Evolutionary conservation across 1,139 yeast species (phyloP).

Genomic region (Casaregolazyma suthepensis): DNA sequence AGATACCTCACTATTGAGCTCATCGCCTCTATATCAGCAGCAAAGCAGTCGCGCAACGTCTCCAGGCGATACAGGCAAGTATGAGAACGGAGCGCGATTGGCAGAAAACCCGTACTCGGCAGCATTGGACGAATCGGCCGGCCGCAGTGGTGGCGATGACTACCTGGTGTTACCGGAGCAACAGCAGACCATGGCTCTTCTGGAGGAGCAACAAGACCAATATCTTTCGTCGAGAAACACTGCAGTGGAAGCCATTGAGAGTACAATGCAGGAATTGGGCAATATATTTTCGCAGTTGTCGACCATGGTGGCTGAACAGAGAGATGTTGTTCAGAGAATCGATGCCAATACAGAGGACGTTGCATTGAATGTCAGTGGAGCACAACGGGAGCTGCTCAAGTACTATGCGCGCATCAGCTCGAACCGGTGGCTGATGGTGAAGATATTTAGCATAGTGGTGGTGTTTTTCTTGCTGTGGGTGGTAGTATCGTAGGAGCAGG

Average conservation of each 20-base stretch:
- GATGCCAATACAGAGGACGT: constrained; percentile 95
- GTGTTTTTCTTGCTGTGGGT: constrained; percentile 27
- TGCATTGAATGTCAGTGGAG: constrained; percentile 80
- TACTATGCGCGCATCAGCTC: constrained; percentile 84
- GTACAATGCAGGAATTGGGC: constrained; percentile 95
- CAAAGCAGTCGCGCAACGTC: constrained; percentile 6
- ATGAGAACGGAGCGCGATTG: constrained; percentile 12
- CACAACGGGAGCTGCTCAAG: constrained; percentile 87
- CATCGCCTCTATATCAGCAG: constrained; percentile 11
- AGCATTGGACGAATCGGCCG: constrained; percentile 13
- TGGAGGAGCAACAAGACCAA: constrained; percentile 61
- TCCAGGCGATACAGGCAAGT: constrained; percentile 10
- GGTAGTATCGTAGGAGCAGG: constrained; percentile 4
- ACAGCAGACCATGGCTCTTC: constrained; percentile 57
- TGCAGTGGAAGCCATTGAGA: constrained; percentile 94
- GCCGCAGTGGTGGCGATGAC: constrained; percentile 15
- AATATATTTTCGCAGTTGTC: constrained; percentile 91
- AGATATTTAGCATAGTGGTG: constrained; percentile 81
- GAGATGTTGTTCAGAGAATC: constrained; percentile 90
- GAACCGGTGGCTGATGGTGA: constrained; percentile 87
- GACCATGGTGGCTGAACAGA: constrained; percentile 96
- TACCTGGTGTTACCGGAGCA: constrained; percentile 60
- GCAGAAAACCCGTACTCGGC: constrained; percentile 32
- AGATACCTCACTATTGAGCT: constrained; percentile 23
- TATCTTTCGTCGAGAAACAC: constrained; percentile 78